Evolutionary conservation across 495 filamentous ascomycete genomes (phyloP).

Genomic region (Xylaria longipes): DNA sequence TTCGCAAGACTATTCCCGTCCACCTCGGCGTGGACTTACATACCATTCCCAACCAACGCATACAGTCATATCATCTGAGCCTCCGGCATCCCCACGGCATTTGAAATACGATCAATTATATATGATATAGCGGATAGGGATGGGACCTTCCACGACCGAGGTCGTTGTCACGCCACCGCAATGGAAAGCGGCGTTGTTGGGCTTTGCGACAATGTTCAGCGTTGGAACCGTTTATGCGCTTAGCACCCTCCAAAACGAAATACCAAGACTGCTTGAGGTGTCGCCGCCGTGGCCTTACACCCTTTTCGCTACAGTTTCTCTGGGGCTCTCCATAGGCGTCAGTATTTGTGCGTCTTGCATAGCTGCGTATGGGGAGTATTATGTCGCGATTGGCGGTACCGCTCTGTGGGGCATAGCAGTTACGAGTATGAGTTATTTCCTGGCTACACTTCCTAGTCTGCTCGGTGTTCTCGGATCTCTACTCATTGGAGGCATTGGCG

Average conservation of each 20-base stretch:
- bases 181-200: slow-evolving; percentile 9
- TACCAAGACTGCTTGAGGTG: neutral
- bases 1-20: neutral
- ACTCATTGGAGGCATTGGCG: slow-evolving; percentile 1
- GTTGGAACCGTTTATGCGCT: slow-evolving; percentile 12
- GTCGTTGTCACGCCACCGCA: neutral
- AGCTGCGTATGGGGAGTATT: neutral
- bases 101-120: neutral
- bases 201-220: slow-evolving; percentile 1
- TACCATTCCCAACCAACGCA: too few relatives aligned
- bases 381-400: neutral
- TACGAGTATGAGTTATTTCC: neutral
- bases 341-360: neutral
- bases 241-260: neutral
- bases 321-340: slow-evolving; percentile 9
- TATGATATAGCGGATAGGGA: neutral
- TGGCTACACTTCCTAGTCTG: neutral
- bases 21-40: neutral
- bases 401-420: slow-evolving; percentile 7
- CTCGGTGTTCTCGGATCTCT: slow-evolving; percentile 8
- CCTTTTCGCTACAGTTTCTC: slow-evolving; percentile 2
- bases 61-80: neutral
- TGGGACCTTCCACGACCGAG: neutral
- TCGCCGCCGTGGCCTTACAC: slow-evolving; percentile 7
- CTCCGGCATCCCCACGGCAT: neutral